phyloP scores from a whole-genome alignment of 176 grass and related monocot genomes.

The Oryza meyeriana region DNA sequence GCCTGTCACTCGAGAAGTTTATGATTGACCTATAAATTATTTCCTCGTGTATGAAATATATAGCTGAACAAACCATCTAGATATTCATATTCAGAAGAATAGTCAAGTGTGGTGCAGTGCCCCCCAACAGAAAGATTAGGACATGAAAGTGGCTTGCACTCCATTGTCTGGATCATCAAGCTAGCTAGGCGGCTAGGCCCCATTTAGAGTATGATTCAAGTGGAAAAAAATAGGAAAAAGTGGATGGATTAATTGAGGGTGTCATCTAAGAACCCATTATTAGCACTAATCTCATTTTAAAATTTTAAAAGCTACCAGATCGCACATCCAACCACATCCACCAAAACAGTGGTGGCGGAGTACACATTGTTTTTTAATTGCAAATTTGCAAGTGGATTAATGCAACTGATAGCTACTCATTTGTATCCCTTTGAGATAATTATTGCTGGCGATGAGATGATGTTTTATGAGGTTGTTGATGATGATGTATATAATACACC shows the following conservation, averaged over 20 bases:
- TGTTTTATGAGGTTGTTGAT: background rate
- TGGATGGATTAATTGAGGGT: background rate
- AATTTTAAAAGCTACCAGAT: background rate
- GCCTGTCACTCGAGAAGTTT: background rate
- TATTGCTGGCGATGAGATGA: background rate
- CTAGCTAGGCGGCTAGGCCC: background rate
- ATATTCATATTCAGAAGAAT: constrained; percentile 1
- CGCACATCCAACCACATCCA: constrained; percentile 16
- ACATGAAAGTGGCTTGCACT: constrained; percentile 20
- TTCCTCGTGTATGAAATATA: constrained; percentile 16
- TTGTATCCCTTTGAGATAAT: background rate
- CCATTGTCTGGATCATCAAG: constrained; percentile 21
- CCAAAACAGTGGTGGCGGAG: background rate
- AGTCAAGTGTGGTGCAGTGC: constrained; percentile 1
- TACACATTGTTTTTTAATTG: background rate
- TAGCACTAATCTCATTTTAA: background rate
- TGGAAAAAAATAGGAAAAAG: background rate
- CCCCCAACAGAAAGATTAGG: background rate
- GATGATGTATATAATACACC: constrained; percentile 5
- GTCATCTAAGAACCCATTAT: constrained; percentile 6
- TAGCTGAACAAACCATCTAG: background rate
- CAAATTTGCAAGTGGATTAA: background rate
- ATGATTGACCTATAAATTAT: background rate
- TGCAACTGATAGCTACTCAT: background rate
- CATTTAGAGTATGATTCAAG: background rate